phyloP scores from a whole-genome alignment of 805 yeast genomes.

The Saturnispora quitensis region DNA sequence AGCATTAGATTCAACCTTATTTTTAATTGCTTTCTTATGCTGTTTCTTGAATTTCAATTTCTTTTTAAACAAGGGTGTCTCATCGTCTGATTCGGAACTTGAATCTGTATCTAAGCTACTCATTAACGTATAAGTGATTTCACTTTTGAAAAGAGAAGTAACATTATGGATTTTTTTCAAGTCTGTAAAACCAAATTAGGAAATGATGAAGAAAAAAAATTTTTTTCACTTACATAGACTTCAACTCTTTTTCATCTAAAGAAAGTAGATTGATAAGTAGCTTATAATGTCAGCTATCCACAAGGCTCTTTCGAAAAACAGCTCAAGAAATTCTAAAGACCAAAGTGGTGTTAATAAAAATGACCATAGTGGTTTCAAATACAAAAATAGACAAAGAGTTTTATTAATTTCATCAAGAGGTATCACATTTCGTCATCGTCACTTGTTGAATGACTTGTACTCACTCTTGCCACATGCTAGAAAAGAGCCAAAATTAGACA shows the following conservation, averaged over 20 bases:
- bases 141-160: neutral
- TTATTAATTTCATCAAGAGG: conserved; percentile 90
- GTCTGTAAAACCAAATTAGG: neutral
- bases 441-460: conserved; percentile 73
- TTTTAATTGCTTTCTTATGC: neutral
- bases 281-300: conserved; percentile 57
- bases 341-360: conserved; percentile 9
- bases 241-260: neutral
- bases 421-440: conserved; percentile 91
- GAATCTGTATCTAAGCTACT: neutral
- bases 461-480: conserved; percentile 86
- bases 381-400: conserved; percentile 80
- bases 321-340: conserved; percentile 28
- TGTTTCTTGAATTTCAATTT: conserved; percentile 2
- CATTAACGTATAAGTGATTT: neutral
- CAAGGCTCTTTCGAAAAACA: conserved; percentile 40
- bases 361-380: conserved; percentile 38
- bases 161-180: neutral
- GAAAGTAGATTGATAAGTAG: neutral
- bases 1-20: neutral
- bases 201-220: neutral
- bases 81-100: neutral
- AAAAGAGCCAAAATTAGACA: conserved; percentile 92
- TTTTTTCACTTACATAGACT: neutral
- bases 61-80: neutral